Evolutionary conservation across 352 stramenopile genomes (phyloP).

Genomic region (Pythium aquatile): DNA sequence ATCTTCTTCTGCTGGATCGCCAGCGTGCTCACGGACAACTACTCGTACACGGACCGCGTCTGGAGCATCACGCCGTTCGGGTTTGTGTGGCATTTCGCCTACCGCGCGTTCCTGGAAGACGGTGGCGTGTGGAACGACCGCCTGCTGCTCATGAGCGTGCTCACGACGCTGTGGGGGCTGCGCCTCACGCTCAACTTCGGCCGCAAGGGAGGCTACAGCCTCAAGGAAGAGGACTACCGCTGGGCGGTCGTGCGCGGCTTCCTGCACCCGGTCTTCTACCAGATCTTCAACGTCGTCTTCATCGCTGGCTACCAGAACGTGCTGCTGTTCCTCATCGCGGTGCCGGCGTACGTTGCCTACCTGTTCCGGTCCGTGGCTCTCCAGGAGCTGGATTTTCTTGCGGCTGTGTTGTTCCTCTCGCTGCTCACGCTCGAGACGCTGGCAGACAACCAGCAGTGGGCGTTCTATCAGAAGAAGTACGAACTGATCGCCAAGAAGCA

Average conservation of each 20-base stretch:
- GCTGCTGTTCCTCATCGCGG: slow-evolving; percentile 74
- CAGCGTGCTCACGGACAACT: slow-evolving; percentile 82
- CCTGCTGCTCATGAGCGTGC: slow-evolving; percentile 70
- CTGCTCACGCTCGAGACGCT: slow-evolving; percentile 78
- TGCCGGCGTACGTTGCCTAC: slow-evolving; percentile 74
- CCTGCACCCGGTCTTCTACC: slow-evolving; percentile 82
- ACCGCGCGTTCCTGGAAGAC: slow-evolving; percentile 58
- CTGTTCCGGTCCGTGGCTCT: slow-evolving; percentile 41
- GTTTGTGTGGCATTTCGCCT: slow-evolving; percentile 84
- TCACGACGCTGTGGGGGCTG: slow-evolving; percentile 86
- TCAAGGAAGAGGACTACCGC: slow-evolving; percentile 91
- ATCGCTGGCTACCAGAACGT: slow-evolving; percentile 90
- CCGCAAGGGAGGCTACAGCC: slow-evolving; percentile 88
- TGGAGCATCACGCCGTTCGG: slow-evolving; percentile 89
- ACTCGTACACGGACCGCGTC: slow-evolving; percentile 91
- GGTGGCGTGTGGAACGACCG: slow-evolving; percentile 49
- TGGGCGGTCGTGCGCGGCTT: slow-evolving; percentile 83
- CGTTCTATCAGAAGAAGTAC: slow-evolving; percentile 90
- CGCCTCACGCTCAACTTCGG: slow-evolving; percentile 92
- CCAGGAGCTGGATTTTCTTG: slow-evolving; percentile 64
- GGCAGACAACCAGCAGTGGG: slow-evolving; percentile 92
- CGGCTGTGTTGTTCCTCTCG: slow-evolving; percentile 61
- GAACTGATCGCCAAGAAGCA: slow-evolving; percentile 45
- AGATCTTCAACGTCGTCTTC: slow-evolving; percentile 91
- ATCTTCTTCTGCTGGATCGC: slow-evolving; percentile 55